phyloP scores from a whole-genome alignment of 176 grass and related monocot species.

The Avena atlantica region DNA sequence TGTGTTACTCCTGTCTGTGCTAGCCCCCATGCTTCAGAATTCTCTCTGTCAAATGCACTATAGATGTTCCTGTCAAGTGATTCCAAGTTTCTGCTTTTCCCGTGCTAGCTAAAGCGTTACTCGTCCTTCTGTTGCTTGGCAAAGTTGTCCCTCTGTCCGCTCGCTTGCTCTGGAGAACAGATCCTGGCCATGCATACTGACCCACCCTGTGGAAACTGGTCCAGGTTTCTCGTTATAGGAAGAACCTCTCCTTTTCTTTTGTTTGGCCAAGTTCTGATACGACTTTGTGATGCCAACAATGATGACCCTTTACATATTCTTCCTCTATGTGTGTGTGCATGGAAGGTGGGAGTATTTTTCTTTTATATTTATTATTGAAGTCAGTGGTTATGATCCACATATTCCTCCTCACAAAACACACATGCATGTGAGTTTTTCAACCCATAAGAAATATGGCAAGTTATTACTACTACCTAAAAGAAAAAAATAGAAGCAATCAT shows the following conservation, averaged over 20 bases:
- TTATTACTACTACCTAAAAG: too few species aligned
- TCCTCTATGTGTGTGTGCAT: background rate
- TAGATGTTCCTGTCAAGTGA: background rate
- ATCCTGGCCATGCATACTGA: too few species aligned
- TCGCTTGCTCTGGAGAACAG: background rate
- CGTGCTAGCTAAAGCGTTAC: too few species aligned
- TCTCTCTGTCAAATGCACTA: background rate
- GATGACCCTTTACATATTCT: too few species aligned
- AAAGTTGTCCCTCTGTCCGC: background rate
- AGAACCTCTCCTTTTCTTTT: background rate
- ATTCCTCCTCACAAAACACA: too few species aligned
- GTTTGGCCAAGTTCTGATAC: background rate
- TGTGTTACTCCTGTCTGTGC: background rate
- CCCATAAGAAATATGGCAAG: too few species aligned
- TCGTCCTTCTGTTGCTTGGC: too few species aligned
- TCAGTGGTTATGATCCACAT: too few species aligned
- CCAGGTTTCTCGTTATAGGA: background rate
- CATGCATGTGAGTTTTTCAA: too few species aligned
- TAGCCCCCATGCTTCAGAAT: background rate
- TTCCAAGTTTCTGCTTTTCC: background rate
- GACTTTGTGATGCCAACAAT: too few species aligned
- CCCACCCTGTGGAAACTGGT: background rate
- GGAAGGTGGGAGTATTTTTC: slow-evolving; percentile 8
- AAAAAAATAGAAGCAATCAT: too few species aligned
- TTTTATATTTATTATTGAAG: too few species aligned